These are phyloP conservation scores for Emmonsiellopsis sp. DNA, from an alignment of 2,329 filamentous ascomycete genomes.

Conservation along the genomic window DNA sequence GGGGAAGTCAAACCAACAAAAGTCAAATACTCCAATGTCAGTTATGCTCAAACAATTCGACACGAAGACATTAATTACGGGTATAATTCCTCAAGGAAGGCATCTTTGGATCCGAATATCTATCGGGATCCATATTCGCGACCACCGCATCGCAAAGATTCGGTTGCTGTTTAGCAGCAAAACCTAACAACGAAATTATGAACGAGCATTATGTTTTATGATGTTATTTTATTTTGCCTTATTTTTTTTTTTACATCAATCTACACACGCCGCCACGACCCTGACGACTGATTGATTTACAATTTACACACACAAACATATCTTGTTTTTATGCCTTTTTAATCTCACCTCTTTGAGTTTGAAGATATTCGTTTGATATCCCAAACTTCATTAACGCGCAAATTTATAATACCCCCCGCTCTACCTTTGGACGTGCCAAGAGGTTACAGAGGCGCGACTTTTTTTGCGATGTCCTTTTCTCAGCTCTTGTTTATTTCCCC, in stretches of 20 bases:
- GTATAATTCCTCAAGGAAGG: constrained; percentile 2
- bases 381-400: too few relatives aligned
- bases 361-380: too few relatives aligned
- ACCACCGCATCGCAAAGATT: constrained; percentile 6
- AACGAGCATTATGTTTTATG: background rate
- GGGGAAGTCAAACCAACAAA: constrained; percentile 1
- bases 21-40: constrained; percentile 2
- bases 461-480: too few relatives aligned
- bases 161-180: background rate
- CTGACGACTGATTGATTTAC: too few relatives aligned
- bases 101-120: constrained; percentile 6
- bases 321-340: too few relatives aligned
- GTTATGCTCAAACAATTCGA: constrained; percentile 4
- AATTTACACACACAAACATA: too few relatives aligned
- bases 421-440: too few relatives aligned
- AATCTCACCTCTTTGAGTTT: too few relatives aligned
- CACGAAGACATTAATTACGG: constrained; percentile 8
- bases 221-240: background rate
- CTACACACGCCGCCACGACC: too few relatives aligned
- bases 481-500: too few relatives aligned
- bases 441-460: too few relatives aligned
- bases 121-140: constrained; percentile 13
- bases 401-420: too few relatives aligned
- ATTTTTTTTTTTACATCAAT: background rate
- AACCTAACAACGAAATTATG: background rate